These are phyloP conservation scores for Nannizziopsis barbatae DNA, from an alignment of 2,329 filamentous ascomycete species.

Conservation along the genomic window DNA sequence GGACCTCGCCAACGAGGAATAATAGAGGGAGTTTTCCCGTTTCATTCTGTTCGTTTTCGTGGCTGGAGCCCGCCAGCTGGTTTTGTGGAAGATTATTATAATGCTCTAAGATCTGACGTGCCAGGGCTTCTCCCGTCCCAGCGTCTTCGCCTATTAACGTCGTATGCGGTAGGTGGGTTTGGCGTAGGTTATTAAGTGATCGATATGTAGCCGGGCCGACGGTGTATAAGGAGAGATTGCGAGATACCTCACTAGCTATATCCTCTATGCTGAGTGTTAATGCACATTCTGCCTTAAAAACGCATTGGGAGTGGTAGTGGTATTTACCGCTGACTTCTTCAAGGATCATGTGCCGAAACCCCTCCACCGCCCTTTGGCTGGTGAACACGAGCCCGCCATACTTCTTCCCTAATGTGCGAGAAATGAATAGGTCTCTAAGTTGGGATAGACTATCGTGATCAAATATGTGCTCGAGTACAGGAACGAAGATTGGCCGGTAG, in stretches of 20 bases:
- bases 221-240: slow-evolving; percentile 32
- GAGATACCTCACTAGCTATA: slow-evolving; percentile 17
- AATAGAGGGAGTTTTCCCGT: slow-evolving; percentile 49
- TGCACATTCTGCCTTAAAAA: not conserved
- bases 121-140: slow-evolving; percentile 72
- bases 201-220: slow-evolving; percentile 47
- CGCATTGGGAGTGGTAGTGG: too few species aligned
- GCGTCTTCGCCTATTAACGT: slow-evolving; percentile 66
- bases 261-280: slow-evolving; percentile 3
- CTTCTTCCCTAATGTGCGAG: slow-evolving; percentile 20
- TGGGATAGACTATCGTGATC: slow-evolving; percentile 26
- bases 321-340: slow-evolving; percentile 24
- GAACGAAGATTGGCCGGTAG: slow-evolving; percentile 34
- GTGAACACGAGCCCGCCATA: slow-evolving; percentile 43
- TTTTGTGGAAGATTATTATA: slow-evolving; percentile 43
- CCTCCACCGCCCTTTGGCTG: slow-evolving; percentile 40
- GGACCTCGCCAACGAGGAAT: slow-evolving; percentile 82
- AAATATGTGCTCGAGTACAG: slow-evolving; percentile 38
- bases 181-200: slow-evolving; percentile 49
- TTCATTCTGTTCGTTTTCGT: slow-evolving; percentile 33
- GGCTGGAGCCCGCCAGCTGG: slow-evolving; percentile 10
- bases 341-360: slow-evolving; percentile 29
- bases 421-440: slow-evolving; percentile 29
- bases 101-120: slow-evolving; percentile 65
- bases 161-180: slow-evolving; percentile 37